A percentile compares a stretch with the other conserved stretches of the same genome.
Evolutionary conservation across 441 rosid species (phyloP).

Genomic region (Syzygium syzygioides): DNA sequence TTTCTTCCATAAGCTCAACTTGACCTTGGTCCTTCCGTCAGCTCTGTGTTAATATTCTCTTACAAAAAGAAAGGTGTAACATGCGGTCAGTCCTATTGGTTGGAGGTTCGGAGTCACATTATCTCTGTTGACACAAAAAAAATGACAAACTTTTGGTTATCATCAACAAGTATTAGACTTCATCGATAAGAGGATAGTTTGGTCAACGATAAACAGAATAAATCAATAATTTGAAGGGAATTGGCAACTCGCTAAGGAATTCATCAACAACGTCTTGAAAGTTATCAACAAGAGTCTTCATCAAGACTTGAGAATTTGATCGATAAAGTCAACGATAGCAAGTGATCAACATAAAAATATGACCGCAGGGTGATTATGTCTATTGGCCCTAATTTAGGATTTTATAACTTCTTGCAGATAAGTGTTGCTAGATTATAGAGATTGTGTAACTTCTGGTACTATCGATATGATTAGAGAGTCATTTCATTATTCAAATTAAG

Average conservation of each 20-base stretch:
- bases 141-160: neutral
- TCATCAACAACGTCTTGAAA: neutral
- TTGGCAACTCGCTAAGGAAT: neutral
- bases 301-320: neutral
- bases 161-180: neutral
- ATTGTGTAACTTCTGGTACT: neutral
- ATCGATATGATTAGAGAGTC: neutral
- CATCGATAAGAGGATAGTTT: neutral
- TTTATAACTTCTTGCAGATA: neutral
- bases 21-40: neutral
- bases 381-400: neutral
- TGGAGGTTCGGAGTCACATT: neutral
- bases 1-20: neutral
- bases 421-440: neutral
- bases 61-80: neutral
- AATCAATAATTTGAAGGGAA: neutral
- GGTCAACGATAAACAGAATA: neutral
- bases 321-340: fast-evolving
- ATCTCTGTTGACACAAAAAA: neutral
- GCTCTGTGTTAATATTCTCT: neutral
- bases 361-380: fast-evolving
- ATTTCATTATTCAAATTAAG: neutral
- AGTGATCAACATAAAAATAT: neutral
- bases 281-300: neutral
- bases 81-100: neutral